These are phyloP conservation scores for Nannochloropsis gaditana DNA, from an alignment of 108 stramenopile species.

Conservation along the genomic window DNA sequence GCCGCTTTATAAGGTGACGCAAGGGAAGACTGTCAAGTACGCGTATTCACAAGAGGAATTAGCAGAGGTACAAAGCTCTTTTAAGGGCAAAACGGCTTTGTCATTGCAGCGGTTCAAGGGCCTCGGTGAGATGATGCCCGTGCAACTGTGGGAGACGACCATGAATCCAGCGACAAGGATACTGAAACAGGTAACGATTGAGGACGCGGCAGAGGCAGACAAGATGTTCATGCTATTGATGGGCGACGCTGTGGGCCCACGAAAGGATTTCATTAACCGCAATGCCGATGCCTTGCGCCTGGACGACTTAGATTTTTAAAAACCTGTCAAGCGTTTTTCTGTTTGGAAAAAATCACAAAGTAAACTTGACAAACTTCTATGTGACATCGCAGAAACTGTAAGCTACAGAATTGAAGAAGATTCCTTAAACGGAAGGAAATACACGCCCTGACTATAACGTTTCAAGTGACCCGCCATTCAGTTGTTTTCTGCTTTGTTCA, in stretches of 20 bases:
- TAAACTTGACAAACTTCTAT: no score
- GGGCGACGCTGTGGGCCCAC: conserved; percentile 78
- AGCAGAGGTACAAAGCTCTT: conserved; percentile 33
- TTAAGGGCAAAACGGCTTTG: not conserved
- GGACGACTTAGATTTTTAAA: conserved; percentile 73
- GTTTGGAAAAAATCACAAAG: no score
- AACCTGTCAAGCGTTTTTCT: no score
- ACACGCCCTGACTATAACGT: no score
- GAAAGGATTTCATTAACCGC: conserved; percentile 71
- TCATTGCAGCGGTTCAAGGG: conserved; percentile 63
- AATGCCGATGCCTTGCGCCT: conserved; percentile 66
- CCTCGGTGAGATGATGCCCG: conserved; percentile 92
- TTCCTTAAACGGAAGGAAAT: no score
- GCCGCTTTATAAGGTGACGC: conserved; percentile 80
- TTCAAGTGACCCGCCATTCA: no score
- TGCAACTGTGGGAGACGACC: conserved; percentile 87
- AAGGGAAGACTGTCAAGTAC: conserved; percentile 62
- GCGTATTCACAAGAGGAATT: conserved; percentile 65
- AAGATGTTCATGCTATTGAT: conserved; percentile 72
- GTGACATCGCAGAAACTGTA: no score
- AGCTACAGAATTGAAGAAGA: no score
- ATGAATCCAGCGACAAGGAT: conserved; percentile 78
- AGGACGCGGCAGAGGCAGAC: conserved; percentile 77
- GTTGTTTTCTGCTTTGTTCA: no score
- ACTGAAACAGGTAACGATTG: conserved; percentile 71